A percentile compares a stretch with the other conserved stretches of the same genome.
These are phyloP conservation scores for Papiliotrema fonsecae DNA, from an alignment of 1,284 basidiomycete genomes.

Conservation along the genomic window DNA sequence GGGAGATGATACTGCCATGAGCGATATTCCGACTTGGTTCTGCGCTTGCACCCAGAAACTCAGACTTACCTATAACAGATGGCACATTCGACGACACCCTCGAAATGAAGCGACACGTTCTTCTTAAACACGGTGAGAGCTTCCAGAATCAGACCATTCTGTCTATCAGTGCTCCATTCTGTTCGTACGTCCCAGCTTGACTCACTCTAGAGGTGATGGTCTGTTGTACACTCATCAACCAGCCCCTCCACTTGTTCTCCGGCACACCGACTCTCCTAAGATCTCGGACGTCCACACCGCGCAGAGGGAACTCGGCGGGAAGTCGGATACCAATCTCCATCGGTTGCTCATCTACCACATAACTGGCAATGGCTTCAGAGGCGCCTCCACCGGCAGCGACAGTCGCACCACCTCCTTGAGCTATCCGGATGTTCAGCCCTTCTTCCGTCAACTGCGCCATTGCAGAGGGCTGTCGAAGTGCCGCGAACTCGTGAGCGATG, in stretches of 20 bases:
- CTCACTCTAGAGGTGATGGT: slow-evolving; percentile 78
- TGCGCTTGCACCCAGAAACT: neutral
- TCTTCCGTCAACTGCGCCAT: slow-evolving; percentile 71
- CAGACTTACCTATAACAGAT: slow-evolving; percentile 82
- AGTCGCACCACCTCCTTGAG: slow-evolving; percentile 64
- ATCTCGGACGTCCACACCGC: slow-evolving; percentile 81
- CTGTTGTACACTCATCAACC: slow-evolving; percentile 91
- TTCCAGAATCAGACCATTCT: slow-evolving; percentile 90
- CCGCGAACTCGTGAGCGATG: slow-evolving; percentile 73
- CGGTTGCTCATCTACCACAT: slow-evolving; percentile 88
- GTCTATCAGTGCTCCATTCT: slow-evolving; percentile 7
- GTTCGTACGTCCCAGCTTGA: slow-evolving; percentile 3
- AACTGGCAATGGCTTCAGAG: slow-evolving; percentile 53
- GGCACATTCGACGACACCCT: slow-evolving; percentile 87
- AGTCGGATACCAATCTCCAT: slow-evolving; percentile 86
- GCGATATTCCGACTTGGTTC: slow-evolving; percentile 1
- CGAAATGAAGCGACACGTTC: slow-evolving; percentile 86
- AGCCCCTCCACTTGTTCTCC: slow-evolving; percentile 86
- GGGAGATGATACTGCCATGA: slow-evolving; percentile 75
- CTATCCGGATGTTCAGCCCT: slow-evolving; percentile 73
- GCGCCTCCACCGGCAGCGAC: slow-evolving; percentile 53
- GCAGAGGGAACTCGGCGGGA: slow-evolving; percentile 86
- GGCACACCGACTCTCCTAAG: slow-evolving; percentile 80
- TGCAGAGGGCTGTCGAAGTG: slow-evolving; percentile 63
- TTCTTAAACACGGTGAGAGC: slow-evolving; percentile 91